phyloP scores from a whole-genome alignment of 2,329 filamentous ascomycete species.

The Coniochaeta sp. region DNA sequence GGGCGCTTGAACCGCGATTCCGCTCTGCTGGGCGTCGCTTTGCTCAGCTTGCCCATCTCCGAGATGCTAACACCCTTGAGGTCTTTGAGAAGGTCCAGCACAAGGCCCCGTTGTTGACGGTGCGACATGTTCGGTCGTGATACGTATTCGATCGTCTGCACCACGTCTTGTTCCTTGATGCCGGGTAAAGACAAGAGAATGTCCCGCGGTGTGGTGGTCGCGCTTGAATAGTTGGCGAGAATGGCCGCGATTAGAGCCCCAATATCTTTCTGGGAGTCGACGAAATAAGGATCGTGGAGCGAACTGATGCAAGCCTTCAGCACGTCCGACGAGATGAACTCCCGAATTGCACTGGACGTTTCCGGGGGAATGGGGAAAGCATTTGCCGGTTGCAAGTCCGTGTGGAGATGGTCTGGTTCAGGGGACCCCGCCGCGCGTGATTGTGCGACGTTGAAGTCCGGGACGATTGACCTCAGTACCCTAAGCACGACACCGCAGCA shows the following conservation, averaged over 20 bases:
- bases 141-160: constrained; percentile 55
- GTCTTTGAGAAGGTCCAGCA: constrained; percentile 79
- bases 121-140: constrained; percentile 51
- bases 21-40: constrained; percentile 30
- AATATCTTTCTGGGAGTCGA: constrained; percentile 89
- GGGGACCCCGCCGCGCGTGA: not conserved
- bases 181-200: constrained; percentile 77
- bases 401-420: constrained; percentile 19
- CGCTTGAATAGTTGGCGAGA: constrained; percentile 64
- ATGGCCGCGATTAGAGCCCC: constrained; percentile 83
- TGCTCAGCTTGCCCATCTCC: constrained; percentile 79
- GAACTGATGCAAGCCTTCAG: constrained; percentile 85
- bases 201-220: constrained; percentile 62
- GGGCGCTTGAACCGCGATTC: constrained; percentile 31
- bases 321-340: constrained; percentile 85
- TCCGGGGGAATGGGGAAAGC: constrained; percentile 41
- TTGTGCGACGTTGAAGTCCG: constrained; percentile 54
- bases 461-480: constrained; percentile 78
- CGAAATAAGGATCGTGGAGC: constrained; percentile 92
- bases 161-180: constrained; percentile 62
- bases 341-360: constrained; percentile 64
- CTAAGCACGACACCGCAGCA: constrained; percentile 81
- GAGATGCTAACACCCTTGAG: constrained; percentile 87
- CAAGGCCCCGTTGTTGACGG: constrained; percentile 72
- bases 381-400: constrained; percentile 19